Base-by-base conservation (phyloP, 106 monocot species). In the Dioscorea alata region DNA sequence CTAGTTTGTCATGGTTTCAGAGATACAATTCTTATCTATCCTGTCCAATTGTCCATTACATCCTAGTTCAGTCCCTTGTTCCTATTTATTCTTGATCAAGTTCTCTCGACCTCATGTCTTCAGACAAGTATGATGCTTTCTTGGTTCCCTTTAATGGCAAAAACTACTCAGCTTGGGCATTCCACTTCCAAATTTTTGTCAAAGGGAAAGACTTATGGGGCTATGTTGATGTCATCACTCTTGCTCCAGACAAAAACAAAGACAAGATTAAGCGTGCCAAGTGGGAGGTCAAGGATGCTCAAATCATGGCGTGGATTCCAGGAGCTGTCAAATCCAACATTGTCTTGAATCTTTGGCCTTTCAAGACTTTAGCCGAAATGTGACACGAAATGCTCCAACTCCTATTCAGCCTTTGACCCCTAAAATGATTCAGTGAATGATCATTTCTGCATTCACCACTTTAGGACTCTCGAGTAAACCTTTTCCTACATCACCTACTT, bases 191-290 rank as follows among this genome's bases (percentile, higher is more conserved):
- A 20, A 21, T 66, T n/a, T 66, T 66, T 49, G 49, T 66, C 21
- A 21, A 66, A 49, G 42, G 65, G n/a, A 66, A 66, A n/a, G 65
- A 66, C 18, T 48, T 66, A 32, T 66, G 65, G 20, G 49, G 48
- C 23, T 20, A 66, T 66, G 6, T 49, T 49, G 65, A 63, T 63
- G 63, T 3, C 16, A 64, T 33, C 17, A 33, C 49, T 9, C 49
- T 21, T 34, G 14, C 23, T 33, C 48, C 49, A 6, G 23, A 25
- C 8, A 20, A 50, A 50, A 54, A 54, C 28, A 56, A 34, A 34
- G 53, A 53, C 13, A 53, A 53, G 9, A 13, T 7, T 53, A 4
- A 16, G 9, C 18, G 14, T 24, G 13, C 28, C 48, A 51, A 23
- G 13, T 51, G 68, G 53, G 24, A 69, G 12, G n/a, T 58, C 58